Base-by-base conservation (phyloP, 306 rosid genomes). In the Prunus kanzakura region DNA sequence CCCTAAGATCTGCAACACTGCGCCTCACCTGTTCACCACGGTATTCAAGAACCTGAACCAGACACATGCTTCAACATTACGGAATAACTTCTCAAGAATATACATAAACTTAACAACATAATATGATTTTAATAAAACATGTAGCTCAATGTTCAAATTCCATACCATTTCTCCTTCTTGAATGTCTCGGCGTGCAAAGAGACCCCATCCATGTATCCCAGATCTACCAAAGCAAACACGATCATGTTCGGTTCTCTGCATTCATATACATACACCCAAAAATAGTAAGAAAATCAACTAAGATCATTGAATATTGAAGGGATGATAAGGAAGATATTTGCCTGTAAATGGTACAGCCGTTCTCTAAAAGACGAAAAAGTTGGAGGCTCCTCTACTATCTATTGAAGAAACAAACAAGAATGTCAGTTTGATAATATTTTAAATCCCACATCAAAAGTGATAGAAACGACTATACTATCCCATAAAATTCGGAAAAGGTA, bases 121-220 rank as follows among this genome's bases (percentile, higher is more conserved):
- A 32, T 7, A 14, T 14, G 2, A 10, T 46, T 49, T 27, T 1
- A 50, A 72, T 58, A 49, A 52, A 8, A 19, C 29, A n/a, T 25
- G n/a, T 20, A 41, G 77, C 20, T 27, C 23, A 3, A 46, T 11
- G 11, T 29, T 35, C 56, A 77, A 10, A 61, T 69, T 81, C 19
- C 80, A 63, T 89, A 93, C 99, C 98, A 96, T 96, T 76, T 96
- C 99, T 76, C 99, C 99, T 91, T 96, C 99, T 86, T 88, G 99
- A 87, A 96, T 91, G 83, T 79, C 85, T 82, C 93, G 88, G 8
- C 94, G 93, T 6, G 99, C 97, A 81, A 96, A 96, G 74, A 96
- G 97, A 79, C 99, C 99, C 99, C 99, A 96, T 75, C 98, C 99
- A 81, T 96, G 99, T 79, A 96, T 96, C 72, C 99, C 99, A 2